A percentile compares a stretch with the other conserved stretches of the same genome.
Evolutionary conservation across 192 early-diverging fungal species (phyloP).

Genomic region (Rhizophagus sp.): DNA sequence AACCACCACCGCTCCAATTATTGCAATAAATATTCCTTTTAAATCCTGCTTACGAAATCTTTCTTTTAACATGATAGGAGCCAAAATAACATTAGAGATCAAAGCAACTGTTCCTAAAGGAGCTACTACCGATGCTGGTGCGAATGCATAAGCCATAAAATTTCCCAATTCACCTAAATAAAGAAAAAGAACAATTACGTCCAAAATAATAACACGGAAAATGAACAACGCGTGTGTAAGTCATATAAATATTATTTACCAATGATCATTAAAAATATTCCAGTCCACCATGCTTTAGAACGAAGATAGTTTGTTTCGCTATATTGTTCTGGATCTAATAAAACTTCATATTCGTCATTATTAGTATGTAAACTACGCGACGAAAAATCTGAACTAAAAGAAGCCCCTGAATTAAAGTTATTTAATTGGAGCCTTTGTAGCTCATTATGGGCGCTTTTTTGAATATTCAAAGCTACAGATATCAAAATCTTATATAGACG

Average conservation of each 20-base stretch:
- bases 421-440: constrained; percentile 30
- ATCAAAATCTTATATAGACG: constrained; percentile 55
- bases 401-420: neutral
- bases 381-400: constrained; percentile 15
- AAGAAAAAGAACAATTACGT: neutral
- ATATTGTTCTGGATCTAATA: constrained; percentile 28
- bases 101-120: constrained; percentile 74
- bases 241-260: constrained; percentile 48
- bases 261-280: constrained; percentile 65
- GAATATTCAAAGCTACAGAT: constrained; percentile 70
- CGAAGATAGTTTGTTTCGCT: constrained; percentile 47
- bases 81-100: constrained; percentile 70
- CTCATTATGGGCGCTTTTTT: constrained; percentile 64
- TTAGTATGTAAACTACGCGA: constrained; percentile 4
- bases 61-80: constrained; percentile 69
- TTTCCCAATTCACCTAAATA: constrained; percentile 42
- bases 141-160: constrained; percentile 73
- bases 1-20: constrained; percentile 63
- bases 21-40: constrained; percentile 60
- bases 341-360: constrained; percentile 26
- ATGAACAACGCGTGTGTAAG: neutral
- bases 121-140: constrained; percentile 71
- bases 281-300: constrained; percentile 69
- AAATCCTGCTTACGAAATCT: constrained; percentile 59
- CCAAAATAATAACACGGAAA: neutral